phyloP scores from a whole-genome alignment of 1,284 basidiomycete species.

The Boletus hoseneyae region DNA sequence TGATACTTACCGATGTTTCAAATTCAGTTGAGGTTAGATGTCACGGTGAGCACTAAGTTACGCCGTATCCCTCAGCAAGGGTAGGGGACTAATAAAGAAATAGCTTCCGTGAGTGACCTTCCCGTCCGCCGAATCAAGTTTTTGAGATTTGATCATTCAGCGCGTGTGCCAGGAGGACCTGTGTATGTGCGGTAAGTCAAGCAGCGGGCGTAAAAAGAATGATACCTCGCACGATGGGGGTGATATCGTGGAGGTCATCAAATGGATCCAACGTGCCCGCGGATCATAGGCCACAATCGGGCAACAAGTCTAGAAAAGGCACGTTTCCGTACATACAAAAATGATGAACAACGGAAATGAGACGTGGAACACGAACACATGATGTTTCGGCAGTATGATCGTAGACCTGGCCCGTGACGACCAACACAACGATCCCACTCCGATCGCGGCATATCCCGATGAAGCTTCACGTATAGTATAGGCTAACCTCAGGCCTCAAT shows the following conservation, averaged over 20 bases:
- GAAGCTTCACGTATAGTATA: too few species aligned
- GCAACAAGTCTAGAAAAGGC: neutral
- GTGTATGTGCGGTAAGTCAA: neutral
- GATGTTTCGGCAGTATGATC: neutral
- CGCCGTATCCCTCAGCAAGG: neutral
- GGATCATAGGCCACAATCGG: neutral
- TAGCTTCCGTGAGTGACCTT: neutral
- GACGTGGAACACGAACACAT: neutral
- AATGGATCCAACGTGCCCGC: neutral
- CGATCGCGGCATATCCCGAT: neutral
- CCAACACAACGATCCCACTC: neutral
- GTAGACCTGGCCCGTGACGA: neutral
- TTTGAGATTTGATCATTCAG: neutral
- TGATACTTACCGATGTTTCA: constrained; percentile 17
- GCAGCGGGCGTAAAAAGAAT: neutral
- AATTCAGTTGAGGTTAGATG: neutral
- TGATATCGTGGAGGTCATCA: too few species aligned
- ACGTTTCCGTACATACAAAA: neutral
- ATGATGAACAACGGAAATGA: neutral
- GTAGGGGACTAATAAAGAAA: neutral
- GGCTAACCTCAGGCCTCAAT: too few species aligned
- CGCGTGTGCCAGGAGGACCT: neutral
- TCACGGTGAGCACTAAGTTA: neutral
- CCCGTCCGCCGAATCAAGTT: neutral
- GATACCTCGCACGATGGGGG: too few species aligned